Percentiles rank a stretch among this genome's conserved stretches.
phyloP scores from a whole-genome alignment of 768 basidiomycete species.

The Amanita polypyramis region DNA sequence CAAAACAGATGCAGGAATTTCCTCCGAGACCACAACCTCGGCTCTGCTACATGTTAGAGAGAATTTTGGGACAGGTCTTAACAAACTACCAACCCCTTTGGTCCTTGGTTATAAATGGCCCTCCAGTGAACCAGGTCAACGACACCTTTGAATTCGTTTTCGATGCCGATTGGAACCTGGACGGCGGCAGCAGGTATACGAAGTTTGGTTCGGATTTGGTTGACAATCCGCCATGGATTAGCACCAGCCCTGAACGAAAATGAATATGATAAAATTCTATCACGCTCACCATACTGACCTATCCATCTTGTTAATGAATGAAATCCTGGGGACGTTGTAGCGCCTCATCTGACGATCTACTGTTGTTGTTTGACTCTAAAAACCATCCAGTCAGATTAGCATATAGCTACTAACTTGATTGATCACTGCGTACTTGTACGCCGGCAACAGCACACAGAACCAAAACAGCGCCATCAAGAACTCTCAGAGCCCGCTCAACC shows the following conservation, averaged over 20 bases:
- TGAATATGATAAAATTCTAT: background rate
- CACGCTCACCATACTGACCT: slow-evolving; percentile 33
- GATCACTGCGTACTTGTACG: slow-evolving; percentile 55
- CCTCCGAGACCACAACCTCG: slow-evolving; percentile 70
- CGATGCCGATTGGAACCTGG: slow-evolving; percentile 89
- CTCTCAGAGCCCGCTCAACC: slow-evolving; percentile 92
- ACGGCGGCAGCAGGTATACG: slow-evolving; percentile 90
- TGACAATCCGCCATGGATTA: slow-evolving; percentile 92
- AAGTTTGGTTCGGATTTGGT: slow-evolving; percentile 86
- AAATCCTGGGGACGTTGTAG: slow-evolving; percentile 91
- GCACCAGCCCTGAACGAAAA: slow-evolving; percentile 67
- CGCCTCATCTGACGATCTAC: slow-evolving; percentile 98
- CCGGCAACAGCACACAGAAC: slow-evolving; percentile 97
- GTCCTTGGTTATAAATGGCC: slow-evolving; percentile 87
- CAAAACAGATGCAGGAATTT: slow-evolving; percentile 71
- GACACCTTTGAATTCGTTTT: slow-evolving; percentile 81
- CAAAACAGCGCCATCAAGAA: slow-evolving; percentile 92
- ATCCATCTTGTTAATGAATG: slow-evolving; percentile 99
- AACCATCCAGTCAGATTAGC: background rate
- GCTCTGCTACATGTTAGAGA: slow-evolving; percentile 34
- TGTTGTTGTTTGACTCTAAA: slow-evolving; percentile 93
- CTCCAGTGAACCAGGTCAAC: slow-evolving; percentile 94
- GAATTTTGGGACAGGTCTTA: slow-evolving; percentile 1
- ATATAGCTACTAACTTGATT: background rate
- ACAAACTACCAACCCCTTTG: slow-evolving; percentile 77